Evolutionary conservation across 73 alveolate species (phyloP), one percentile per base, ranked within the genome.

Genomic region (Durusdinium trenchii): DNA sequence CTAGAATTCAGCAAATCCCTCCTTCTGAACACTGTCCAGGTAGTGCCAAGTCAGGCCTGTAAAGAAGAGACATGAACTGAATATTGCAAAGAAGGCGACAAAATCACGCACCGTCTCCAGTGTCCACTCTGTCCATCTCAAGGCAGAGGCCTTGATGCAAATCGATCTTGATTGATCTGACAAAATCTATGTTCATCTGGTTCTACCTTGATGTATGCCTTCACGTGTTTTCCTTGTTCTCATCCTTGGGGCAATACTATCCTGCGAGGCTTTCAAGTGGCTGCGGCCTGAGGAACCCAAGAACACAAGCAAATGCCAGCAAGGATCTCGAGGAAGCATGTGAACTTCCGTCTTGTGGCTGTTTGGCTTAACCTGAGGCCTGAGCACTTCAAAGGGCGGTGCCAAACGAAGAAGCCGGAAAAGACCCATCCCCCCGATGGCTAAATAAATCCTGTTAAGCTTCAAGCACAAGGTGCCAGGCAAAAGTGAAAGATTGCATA

Each of bases 11-110:
- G 73, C 30, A 23, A 23, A 60, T 10, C 45, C 7, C 76, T 84
- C 96, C 96, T 89, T 89, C 96, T 89, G 96, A 47, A 89, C 96
- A 46, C 96, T 89, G 71, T 89, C 96, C 5, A 89, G 71, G 96
- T 89, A 89, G 43, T 89, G 79, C 96, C 96, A 89, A 54, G 96
- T 64, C 67, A 89, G 51, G 86, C 96, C 96, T 81, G 81, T 9
- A 18, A 42, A n/a, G 20, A 67, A 32, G 16, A 26, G 18, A 60
- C 3, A 47, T 48, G 26, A 38, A 40, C 42, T 52, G 23, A 45
- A 7, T 61, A 45, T 35, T 4, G 7, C 42, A 79, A 28, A 3
- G 38, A 5, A 35, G 38, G 16, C 50, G 32, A 10, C 64, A 26
- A 79, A 23, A n/a, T n/a, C 43, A 75, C 94, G 75, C 52, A 50